These are phyloP conservation scores for Rhizophora apiculata DNA, from an alignment of 345 rosid genomes.

Conservation along the genomic window DNA sequence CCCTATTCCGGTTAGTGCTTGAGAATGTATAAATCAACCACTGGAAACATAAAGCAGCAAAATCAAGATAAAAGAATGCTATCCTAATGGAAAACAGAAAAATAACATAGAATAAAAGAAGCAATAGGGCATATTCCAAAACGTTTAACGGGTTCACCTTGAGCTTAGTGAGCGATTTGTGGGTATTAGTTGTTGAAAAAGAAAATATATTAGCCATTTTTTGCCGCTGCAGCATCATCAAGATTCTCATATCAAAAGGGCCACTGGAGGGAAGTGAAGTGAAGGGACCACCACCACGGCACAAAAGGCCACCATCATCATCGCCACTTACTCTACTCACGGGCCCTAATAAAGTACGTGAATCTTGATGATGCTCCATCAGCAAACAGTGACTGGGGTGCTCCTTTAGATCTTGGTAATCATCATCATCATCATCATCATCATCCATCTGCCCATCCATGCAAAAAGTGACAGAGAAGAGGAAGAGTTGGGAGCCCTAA, in stretches of 20 bases:
- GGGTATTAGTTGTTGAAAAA: neutral
- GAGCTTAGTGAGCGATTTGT: no score
- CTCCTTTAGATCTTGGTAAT: conserved; percentile 19
- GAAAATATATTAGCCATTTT: conserved; percentile 40
- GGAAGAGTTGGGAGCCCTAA: conserved; percentile 28
- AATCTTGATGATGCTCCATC: conserved; percentile 93
- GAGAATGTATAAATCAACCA: neutral
- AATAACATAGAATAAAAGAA: neutral
- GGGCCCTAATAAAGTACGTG: conserved; percentile 45
- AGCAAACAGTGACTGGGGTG: conserved; percentile 58
- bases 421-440: conserved; percentile 3
- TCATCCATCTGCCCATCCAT: conserved; percentile 7
- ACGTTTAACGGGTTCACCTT: no score
- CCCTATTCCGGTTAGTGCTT: conserved; percentile 9
- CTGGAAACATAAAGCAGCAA: neutral
- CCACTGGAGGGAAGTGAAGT: conserved; percentile 12
- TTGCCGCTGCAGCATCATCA: conserved; percentile 99
- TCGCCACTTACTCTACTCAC: conserved; percentile 1
- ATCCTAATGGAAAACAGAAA: neutral
- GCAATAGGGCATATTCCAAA: no score
- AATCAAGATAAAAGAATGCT: conserved; percentile 2
- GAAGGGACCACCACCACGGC: conserved; percentile 7
- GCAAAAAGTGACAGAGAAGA: conserved; percentile 10
- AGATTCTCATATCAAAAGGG: conserved; percentile 60
- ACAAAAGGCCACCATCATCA: conserved; percentile 14